Evolutionary conservation across 305 asterid species (phyloP).

Genomic region (Plantago rigida): DNA sequence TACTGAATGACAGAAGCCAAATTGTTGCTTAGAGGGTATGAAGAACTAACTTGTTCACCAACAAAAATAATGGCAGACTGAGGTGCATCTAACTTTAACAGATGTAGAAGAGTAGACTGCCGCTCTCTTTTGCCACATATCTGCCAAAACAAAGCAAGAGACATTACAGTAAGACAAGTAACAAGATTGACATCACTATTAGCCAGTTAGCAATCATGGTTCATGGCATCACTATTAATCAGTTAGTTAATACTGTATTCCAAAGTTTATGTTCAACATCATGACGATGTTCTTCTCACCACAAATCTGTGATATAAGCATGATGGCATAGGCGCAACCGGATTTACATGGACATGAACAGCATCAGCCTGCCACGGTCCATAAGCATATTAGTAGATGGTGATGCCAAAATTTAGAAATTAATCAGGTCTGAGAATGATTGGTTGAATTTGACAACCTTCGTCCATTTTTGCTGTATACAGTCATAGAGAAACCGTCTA

Average conservation of each 20-base stretch:
- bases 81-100: conserved; percentile 60
- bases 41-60: conserved; percentile 69
- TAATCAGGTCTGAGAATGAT: conserved; percentile 1
- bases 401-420: conserved; percentile 19
- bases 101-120: conserved; percentile 47
- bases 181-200: not conserved
- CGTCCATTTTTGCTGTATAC: conserved; percentile 91
- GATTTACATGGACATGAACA: conserved; percentile 68
- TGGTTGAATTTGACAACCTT: conserved; percentile 42
- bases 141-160: conserved; percentile 31
- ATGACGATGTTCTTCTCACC: conserved; percentile 51
- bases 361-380: conserved; percentile 52
- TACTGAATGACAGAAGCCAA: conserved; percentile 10
- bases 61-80: conserved; percentile 78
- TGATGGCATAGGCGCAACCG: conserved; percentile 76
- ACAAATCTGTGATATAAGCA: conserved; percentile 74
- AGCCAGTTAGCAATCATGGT: not conserved
- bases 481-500: conserved; percentile 66
- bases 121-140: conserved; percentile 58
- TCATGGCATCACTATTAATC: not conserved
- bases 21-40: conserved; percentile 21
- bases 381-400: conserved; percentile 23
- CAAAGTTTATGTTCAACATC: not conserved
- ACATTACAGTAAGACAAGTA: conserved; percentile 21
- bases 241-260: conserved; percentile 1